Evolutionary conservation across 257 asterid species (phyloP).

Genomic region (Rhazya stricta): DNA sequence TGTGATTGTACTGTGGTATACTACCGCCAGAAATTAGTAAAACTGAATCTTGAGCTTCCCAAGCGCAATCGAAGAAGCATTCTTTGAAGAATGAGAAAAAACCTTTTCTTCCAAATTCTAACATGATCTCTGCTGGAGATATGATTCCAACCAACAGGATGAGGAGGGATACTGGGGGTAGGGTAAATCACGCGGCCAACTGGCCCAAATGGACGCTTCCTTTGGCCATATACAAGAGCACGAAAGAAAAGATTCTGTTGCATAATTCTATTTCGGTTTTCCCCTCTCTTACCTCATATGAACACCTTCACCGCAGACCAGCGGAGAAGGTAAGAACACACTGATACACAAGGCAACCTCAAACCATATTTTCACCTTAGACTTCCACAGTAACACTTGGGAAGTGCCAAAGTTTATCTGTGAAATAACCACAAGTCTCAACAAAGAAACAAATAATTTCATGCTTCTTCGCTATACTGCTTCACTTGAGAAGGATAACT

Average conservation of each 20-base stretch:
- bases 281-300: not conserved
- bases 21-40: not conserved
- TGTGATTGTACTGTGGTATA: no score
- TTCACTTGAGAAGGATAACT: no score
- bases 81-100: not conserved
- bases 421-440: no score
- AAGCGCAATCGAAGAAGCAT: not conserved
- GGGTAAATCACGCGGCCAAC: not conserved
- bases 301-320: no score
- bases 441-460: no score
- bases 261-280: not conserved
- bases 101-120: not conserved
- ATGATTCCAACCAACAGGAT: slow-evolving; percentile 7
- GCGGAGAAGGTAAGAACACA: no score
- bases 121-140: slow-evolving; percentile 8
- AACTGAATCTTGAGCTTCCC: not conserved
- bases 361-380: no score
- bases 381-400: no score
- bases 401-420: no score
- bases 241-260: slow-evolving; percentile 1
- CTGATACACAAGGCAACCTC: no score
- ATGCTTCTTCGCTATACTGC: no score
- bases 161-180: not conserved
- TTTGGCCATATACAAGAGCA: slow-evolving; percentile 2
- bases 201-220: not conserved